A percentile compares a stretch with the other conserved stretches of the same genome.
Conservation (phyloP, 2,329 filamentous ascomycete genomes). For the Microdochium nivale region DNA sequence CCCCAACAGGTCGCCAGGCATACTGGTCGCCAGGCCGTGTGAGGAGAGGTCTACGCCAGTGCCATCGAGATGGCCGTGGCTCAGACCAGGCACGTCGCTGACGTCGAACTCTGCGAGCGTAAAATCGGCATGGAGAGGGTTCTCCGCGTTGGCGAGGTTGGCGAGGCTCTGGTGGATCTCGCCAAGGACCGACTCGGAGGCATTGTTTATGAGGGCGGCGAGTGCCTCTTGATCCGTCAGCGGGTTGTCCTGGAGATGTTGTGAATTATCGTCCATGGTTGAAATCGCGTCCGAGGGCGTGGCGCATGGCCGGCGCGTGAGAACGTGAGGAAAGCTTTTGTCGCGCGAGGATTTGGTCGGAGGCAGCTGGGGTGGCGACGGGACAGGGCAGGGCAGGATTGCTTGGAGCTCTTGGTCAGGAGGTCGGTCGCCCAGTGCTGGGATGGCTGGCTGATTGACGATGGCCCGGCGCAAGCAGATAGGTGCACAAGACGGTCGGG, state of each 20-base stretch:
- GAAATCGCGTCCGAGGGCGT: not conserved
- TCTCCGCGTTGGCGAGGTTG: not conserved
- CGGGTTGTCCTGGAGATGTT: not conserved
- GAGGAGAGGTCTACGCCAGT: not conserved
- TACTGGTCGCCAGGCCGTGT: not conserved
- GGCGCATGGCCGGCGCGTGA: not conserved
- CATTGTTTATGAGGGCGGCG: not conserved
- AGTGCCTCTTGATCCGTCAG: not conserved
- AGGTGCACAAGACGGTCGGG: too few relatives aligned
- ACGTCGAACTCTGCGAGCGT: not conserved
- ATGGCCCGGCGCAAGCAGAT: not conserved
- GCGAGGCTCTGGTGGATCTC: not conserved
- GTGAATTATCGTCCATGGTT: not conserved
- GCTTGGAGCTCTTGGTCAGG: not conserved
- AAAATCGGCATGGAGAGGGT: not conserved
- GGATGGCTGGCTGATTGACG: not conserved
- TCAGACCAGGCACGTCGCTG: not conserved
- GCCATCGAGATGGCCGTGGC: not conserved
- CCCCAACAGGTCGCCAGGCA: not conserved
- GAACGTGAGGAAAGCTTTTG: not conserved
- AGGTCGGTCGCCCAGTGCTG: not conserved
- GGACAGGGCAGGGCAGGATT: not conserved
- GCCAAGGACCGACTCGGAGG: not conserved
- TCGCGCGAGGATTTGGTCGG: not conserved
- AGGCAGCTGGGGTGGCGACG: not conserved